Evolutionary conservation across 305 asterid species (phyloP).

Genomic region (Fraxinus sp.): DNA sequence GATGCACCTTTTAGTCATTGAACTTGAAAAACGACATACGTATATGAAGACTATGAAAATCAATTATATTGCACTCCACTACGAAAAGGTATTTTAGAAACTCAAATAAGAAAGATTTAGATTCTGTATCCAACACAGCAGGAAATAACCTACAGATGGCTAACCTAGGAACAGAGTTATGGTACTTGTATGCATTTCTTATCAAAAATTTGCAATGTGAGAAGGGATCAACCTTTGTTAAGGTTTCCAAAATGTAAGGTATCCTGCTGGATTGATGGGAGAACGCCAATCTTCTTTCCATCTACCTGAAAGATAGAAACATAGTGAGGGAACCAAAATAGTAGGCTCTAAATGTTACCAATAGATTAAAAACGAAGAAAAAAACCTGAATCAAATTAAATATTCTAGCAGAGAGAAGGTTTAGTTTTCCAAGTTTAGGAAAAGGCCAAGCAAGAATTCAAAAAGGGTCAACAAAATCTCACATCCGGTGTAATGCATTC

Average conservation of each 20-base stretch:
- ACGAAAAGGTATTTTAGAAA: not conserved
- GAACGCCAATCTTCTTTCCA: conserved; percentile 85
- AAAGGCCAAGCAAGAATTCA: not conserved
- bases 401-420: not conserved
- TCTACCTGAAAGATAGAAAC: conserved; percentile 54
- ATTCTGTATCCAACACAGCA: conserved; percentile 10
- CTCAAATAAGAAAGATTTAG: conserved; percentile 1
- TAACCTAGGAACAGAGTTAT: not conserved
- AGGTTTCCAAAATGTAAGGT: conserved; percentile 79
- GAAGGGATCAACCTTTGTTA: conserved; percentile 66
- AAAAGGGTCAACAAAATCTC: conserved; percentile 11
- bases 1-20: not conserved
- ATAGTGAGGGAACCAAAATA: not conserved
- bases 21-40: not conserved
- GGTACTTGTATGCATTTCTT: conserved; percentile 5
- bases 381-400: conserved; percentile 4
- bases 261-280: conserved; percentile 73
- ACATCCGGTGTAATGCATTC: conserved; percentile 1
- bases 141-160: conserved; percentile 8
- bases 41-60: conserved; percentile 15
- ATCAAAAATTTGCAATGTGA: conserved; percentile 4
- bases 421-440: not conserved
- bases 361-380: not conserved
- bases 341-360: not conserved
- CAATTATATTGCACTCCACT: conserved; percentile 4